Conservation (phyloP, 1,284 basidiomycete genomes). For the Psilocybe mexicana region DNA sequence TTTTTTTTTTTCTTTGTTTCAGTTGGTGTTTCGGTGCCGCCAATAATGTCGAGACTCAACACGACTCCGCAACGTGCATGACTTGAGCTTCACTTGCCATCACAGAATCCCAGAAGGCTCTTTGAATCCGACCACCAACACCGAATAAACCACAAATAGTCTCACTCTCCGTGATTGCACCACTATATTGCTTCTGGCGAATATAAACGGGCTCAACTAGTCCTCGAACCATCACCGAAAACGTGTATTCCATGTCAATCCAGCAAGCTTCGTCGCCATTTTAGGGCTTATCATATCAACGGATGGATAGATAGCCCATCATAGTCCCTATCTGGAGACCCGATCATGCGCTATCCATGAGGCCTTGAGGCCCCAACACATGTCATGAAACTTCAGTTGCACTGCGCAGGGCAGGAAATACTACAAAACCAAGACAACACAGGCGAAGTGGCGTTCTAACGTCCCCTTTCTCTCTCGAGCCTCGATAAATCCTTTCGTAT, state of each 20-base stretch:
- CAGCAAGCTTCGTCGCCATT: background rate
- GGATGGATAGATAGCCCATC: conserved; percentile 12
- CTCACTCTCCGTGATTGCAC: background rate
- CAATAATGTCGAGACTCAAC: no score
- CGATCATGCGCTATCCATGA: conserved; percentile 27
- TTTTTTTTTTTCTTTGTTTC: no score
- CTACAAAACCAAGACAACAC: conserved; percentile 15
- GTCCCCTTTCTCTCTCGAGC: background rate
- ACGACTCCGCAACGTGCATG: no score
- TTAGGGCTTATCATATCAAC: conserved; percentile 13
- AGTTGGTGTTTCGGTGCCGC: no score
- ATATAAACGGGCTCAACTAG: background rate
- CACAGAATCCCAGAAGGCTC: background rate
- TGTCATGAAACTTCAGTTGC: conserved; percentile 6
- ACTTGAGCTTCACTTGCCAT: no score
- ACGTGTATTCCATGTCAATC: background rate
- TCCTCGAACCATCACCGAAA: background rate
- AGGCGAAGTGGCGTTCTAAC: background rate
- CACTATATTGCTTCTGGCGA: background rate
- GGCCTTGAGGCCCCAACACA: conserved; percentile 5
- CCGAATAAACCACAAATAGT: background rate
- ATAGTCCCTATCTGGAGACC: conserved; percentile 7
- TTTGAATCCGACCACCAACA: background rate
- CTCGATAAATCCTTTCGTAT: background rate
- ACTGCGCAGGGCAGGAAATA: conserved; percentile 11